phyloP scores from a whole-genome alignment of 495 filamentous ascomycete genomes.

The Lasiosphaeria ovina region DNA sequence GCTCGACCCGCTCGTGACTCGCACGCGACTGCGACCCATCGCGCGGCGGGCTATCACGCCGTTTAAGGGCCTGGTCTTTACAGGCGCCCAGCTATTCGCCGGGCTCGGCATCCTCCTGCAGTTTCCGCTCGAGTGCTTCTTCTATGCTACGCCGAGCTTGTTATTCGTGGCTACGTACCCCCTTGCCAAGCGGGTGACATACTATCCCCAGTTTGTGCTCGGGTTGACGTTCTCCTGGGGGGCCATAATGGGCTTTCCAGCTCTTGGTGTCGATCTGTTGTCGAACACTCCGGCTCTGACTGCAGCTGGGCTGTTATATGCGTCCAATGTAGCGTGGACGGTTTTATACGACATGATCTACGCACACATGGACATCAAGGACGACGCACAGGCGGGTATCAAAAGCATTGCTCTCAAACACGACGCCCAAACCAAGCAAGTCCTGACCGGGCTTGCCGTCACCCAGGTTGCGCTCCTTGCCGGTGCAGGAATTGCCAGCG shows the following conservation, averaged over 20 bases:
- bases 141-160: constrained; percentile 83
- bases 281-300: constrained; percentile 60
- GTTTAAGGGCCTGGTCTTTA: constrained; percentile 72
- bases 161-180: constrained; percentile 82
- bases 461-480: constrained; percentile 77
- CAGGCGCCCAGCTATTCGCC: constrained; percentile 73
- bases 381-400: constrained; percentile 89
- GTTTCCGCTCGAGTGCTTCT: constrained; percentile 80
- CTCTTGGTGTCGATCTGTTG: constrained; percentile 79
- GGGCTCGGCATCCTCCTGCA: constrained; percentile 81
- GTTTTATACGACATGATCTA: constrained; percentile 98
- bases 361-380: constrained; percentile 96
- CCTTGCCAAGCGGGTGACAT: constrained; percentile 86
- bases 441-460: constrained; percentile 72
- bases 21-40: constrained; percentile 85
- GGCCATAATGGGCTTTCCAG: constrained; percentile 94
- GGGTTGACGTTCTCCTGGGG: constrained; percentile 97
- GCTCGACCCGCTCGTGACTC: constrained; percentile 83
- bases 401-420: constrained; percentile 93
- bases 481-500: constrained; percentile 68
- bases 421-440: constrained; percentile 80
- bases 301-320: constrained; percentile 73
- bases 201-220: constrained; percentile 91
- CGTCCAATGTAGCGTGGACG: constrained; percentile 89
- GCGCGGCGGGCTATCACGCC: constrained; percentile 81